A percentile compares a stretch with the other conserved stretches of the same genome.
Conservation (phyloP, 108 stramenopile species). For the Hondaea fermentalgiana region DNA sequence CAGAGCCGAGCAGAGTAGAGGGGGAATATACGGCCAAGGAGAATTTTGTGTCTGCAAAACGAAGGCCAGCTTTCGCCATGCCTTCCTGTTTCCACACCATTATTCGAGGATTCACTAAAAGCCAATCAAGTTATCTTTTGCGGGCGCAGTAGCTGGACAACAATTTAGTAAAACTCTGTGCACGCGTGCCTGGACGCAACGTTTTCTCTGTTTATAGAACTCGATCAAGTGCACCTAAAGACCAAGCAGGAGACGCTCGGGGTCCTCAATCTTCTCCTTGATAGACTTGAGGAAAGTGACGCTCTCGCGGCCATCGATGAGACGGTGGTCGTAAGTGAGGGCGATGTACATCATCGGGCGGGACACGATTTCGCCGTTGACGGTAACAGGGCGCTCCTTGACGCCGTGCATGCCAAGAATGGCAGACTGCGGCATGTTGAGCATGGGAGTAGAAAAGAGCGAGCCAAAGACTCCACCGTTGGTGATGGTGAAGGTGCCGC, state of each 20-base stretch:
- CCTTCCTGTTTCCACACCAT: too few relatives aligned
- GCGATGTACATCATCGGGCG: constrained; percentile 99
- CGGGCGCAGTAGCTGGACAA: too few relatives aligned
- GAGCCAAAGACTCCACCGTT: constrained; percentile 99
- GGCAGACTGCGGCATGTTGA: constrained; percentile 98
- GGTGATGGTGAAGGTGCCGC: constrained; percentile 97
- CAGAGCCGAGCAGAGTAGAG: too few relatives aligned
- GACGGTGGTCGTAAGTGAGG: constrained; percentile 96
- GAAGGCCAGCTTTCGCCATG: too few relatives aligned
- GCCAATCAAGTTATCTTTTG: too few relatives aligned
- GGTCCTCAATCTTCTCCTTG: constrained; percentile 92
- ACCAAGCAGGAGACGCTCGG: constrained; percentile 77
- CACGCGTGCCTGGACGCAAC: too few relatives aligned
- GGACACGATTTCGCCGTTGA: constrained; percentile 81
- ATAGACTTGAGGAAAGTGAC: constrained; percentile 97
- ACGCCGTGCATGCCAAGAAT: constrained; percentile 99
- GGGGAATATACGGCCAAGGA: too few relatives aligned
- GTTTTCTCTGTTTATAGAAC: too few relatives aligned
- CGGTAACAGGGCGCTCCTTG: constrained; percentile 91
- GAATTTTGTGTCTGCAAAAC: too few relatives aligned
- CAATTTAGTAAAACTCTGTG: too few relatives aligned
- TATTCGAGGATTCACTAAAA: too few relatives aligned
- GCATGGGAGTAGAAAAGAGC: constrained; percentile 97
- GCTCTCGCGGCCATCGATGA: constrained; percentile 99
- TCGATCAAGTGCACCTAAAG: constrained; percentile 45